These are phyloP conservation scores for Spinellus fusiger DNA, from an alignment of 192 early-diverging fungal species.

Conservation along the genomic window DNA sequence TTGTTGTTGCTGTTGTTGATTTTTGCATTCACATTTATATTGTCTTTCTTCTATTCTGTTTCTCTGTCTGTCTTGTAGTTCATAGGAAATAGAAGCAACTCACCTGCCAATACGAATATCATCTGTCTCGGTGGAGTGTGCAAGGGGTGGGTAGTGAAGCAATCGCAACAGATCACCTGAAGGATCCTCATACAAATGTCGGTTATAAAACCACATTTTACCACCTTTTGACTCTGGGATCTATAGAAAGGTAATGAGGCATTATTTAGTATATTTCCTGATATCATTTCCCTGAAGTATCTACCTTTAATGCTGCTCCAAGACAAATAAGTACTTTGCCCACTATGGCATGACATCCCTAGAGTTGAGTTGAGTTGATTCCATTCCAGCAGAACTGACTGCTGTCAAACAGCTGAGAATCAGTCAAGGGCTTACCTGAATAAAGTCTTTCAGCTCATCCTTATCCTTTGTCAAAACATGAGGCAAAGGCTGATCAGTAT, in stretches of 20 bases:
- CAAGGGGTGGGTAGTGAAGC: slow-evolving; percentile 47
- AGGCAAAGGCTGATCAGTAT: slow-evolving; percentile 21
- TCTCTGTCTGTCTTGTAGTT: no score
- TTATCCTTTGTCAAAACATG: slow-evolving; percentile 9
- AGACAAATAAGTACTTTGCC: slow-evolving; percentile 41
- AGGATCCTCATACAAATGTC: slow-evolving; percentile 37
- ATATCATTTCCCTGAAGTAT: no score
- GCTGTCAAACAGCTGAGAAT: not conserved
- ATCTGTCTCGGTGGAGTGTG: slow-evolving; percentile 27
- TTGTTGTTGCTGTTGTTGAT: no score
- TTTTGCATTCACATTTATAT: no score
- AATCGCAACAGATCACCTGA: slow-evolving; percentile 48
- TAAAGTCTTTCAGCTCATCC: slow-evolving; percentile 21
- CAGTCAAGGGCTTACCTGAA: slow-evolving; percentile 22
- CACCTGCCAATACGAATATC: slow-evolving; percentile 44
- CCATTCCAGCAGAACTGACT: not conserved
- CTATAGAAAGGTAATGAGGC: not conserved
- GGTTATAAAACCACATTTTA: slow-evolving; percentile 33
- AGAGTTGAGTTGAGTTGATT: not conserved
- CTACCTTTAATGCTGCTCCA: slow-evolving; percentile 46
- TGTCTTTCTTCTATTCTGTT: no score
- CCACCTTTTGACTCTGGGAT: slow-evolving; percentile 46
- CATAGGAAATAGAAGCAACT: no score
- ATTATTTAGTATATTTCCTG: slow-evolving; percentile 20
- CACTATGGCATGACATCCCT: slow-evolving; percentile 39